phyloP scores from a whole-genome alignment of 345 rosid genomes.

The Gossypium ekmanianum region DNA sequence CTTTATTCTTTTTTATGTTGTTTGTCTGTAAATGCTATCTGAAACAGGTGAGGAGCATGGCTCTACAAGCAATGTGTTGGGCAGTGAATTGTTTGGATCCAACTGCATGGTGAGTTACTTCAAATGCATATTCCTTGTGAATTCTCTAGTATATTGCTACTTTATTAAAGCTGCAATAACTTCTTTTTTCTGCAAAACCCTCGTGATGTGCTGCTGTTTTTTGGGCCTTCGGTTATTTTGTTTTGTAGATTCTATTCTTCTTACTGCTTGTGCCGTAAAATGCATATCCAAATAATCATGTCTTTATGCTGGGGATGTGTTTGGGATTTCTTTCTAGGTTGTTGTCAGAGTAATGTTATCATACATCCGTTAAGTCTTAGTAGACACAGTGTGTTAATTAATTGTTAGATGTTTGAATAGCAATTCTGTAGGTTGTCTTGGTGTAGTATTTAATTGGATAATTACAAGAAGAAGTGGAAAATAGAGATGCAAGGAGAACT shows the following conservation, averaged over 20 bases:
- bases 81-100: slow-evolving; percentile 27
- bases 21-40: neutral
- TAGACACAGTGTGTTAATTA: neutral
- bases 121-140: neutral
- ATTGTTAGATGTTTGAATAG: neutral
- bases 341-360: neutral
- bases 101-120: neutral
- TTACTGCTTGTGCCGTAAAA: no score
- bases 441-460: neutral
- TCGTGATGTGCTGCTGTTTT: no score
- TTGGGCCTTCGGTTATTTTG: no score
- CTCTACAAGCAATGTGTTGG: slow-evolving; percentile 28
- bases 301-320: neutral
- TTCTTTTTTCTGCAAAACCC: no score
- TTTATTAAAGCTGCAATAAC: no score
- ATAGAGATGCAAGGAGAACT: neutral
- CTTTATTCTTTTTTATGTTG: neutral
- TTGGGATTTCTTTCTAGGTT: neutral
- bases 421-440: no score
- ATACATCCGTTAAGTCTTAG: neutral
- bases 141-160: no score
- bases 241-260: no score
- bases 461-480: neutral
- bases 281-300: neutral
- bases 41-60: slow-evolving; percentile 52